A percentile compares a stretch with the other conserved stretches of the same genome.
Conservation (phyloP, 2,329 filamentous ascomycete species). For the Botrytis byssoidea region DNA sequence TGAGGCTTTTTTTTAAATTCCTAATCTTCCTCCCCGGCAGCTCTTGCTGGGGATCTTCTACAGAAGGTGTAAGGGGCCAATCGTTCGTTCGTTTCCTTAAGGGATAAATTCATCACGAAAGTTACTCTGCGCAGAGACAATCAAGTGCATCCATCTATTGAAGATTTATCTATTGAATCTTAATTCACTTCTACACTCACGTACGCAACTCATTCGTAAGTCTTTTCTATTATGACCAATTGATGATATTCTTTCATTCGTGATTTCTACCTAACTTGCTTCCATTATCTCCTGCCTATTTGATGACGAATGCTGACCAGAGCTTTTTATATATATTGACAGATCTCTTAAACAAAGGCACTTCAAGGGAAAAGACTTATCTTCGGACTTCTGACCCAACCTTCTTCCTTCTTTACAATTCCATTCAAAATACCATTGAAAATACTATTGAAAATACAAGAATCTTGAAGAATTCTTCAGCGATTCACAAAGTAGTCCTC, state of each 20-base stretch:
- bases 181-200: not conserved
- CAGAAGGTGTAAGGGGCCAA: slow-evolving; percentile 12
- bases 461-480: not conserved
- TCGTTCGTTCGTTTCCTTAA: slow-evolving; percentile 3
- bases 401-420: not conserved
- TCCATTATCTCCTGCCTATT: slow-evolving; percentile 5
- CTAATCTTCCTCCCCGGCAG: slow-evolving; percentile 2
- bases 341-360: slow-evolving; percentile 28
- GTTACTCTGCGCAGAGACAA: not conserved
- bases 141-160: not conserved
- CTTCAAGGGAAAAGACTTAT: not conserved
- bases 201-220: slow-evolving; percentile 4
- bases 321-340: slow-evolving; percentile 25
- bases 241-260: not conserved
- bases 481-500: not conserved
- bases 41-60: not conserved
- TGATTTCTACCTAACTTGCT: not conserved
- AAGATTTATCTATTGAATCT: not conserved
- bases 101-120: slow-evolving; percentile 12
- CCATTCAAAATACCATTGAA: not conserved
- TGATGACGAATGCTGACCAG: slow-evolving; percentile 26
- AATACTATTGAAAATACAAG: slow-evolving; percentile 6
- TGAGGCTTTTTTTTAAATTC: not conserved
- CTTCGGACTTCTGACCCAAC: not conserved
- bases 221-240: not conserved